Base-by-base conservation (phyloP, 164 flowering plant species). In the Houttuynia cordata region DNA sequence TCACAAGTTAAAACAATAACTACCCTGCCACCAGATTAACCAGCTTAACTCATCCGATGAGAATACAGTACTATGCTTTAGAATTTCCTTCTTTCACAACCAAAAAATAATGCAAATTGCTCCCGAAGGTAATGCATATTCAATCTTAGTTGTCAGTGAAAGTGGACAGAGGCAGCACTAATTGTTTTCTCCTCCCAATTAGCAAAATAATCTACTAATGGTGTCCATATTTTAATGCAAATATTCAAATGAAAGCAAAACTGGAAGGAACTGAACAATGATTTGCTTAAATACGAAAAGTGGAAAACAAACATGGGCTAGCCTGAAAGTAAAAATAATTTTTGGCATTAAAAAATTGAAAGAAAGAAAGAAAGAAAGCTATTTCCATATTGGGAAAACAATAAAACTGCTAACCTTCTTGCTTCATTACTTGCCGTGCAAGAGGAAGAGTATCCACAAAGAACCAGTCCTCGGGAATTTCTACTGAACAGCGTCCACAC, bases 371-470 rank as follows among this genome's bases (percentile, higher is more conserved):
- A 59, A 41, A 21, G 41, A 7, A 20, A n/a, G 18, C 21, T 45
- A 23, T 47, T 13, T 24, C 19, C 9, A 15, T 10, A 14, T 45
- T 23, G 41, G 45, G 7, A 21, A 20, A 55, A 55, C 8, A 40
- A 22, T 17, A 45, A 20, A 64, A 30, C 30, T 45, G 61, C 68
- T 10, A 24, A 91, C 97, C 93, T 62, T 65, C 76, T 34, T 78
- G 59, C 67, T 87, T 89, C 77, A 74, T 75, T 62, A 72, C 21
- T 63, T 81, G 79, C 25, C 90, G 84, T 13, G 81, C 89, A 42
- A 90, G 75, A 64, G 86, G 73, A 51, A 84, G 74, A 8, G 97
- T 80, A 67, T 93, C 98, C 34, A 85, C 8, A 61, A 84, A 89
- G 18, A 68, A 63, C 97, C 97, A 93, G 64, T 89, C 72, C 9